phyloP scores from a whole-genome alignment of 1,284 basidiomycete species.

The Malassezia nana region DNA sequence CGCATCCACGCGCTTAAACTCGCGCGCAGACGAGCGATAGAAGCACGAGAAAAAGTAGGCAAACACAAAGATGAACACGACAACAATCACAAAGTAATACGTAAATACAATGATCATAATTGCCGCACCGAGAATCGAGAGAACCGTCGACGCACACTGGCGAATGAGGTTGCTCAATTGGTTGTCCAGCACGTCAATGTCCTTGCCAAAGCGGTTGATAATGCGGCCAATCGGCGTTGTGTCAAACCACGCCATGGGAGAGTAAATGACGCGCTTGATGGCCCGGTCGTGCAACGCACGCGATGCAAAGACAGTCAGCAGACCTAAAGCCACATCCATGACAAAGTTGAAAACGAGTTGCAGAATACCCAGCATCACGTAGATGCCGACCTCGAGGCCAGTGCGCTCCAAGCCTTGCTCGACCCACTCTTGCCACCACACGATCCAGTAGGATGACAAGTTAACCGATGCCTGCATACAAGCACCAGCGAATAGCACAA shows the following conservation, averaged over 20 bases:
- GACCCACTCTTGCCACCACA: constrained; percentile 52
- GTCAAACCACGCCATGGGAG: constrained; percentile 69
- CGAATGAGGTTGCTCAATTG: constrained; percentile 49
- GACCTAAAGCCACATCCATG: constrained; percentile 56
- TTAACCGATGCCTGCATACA: constrained; percentile 59
- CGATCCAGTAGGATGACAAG: constrained; percentile 49
- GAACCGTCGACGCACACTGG: constrained; percentile 45
- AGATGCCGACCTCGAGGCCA: constrained; percentile 63
- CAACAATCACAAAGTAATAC: constrained; percentile 59
- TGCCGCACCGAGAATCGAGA: constrained; percentile 54
- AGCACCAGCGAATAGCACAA: constrained; percentile 55
- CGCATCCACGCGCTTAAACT: constrained; percentile 71
- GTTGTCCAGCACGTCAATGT: constrained; percentile 81
- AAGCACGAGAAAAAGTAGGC: constrained; percentile 56
- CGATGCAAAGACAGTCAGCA: constrained; percentile 60
- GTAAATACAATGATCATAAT: constrained; percentile 62
- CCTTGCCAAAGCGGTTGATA: constrained; percentile 63
- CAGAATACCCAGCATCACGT: constrained; percentile 59
- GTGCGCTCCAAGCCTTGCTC: neutral
- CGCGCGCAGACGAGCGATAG: constrained; percentile 76
- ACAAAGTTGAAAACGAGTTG: constrained; percentile 59
- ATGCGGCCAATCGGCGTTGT: constrained; percentile 73
- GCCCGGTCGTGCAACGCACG: constrained; percentile 57
- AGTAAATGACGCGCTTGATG: constrained; percentile 56
- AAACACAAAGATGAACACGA: constrained; percentile 36